Evolutionary conservation across 352 stramenopile genomes (phyloP).

Genomic region (Pythium myriotylum): DNA sequence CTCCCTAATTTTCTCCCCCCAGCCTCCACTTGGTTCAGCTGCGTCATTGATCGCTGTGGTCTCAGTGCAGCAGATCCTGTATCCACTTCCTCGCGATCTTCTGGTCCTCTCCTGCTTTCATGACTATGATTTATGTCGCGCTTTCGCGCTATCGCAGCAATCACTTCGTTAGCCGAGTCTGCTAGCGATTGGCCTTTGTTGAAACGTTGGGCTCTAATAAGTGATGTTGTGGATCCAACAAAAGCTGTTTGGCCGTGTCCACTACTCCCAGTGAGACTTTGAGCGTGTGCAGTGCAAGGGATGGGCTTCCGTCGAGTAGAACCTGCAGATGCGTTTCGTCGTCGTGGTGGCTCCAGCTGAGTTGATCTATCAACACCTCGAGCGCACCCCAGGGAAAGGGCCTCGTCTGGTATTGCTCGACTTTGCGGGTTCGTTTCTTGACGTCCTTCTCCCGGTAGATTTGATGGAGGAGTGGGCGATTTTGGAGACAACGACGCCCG

Average conservation of each 20-base stretch:
- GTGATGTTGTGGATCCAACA: constrained; percentile 64
- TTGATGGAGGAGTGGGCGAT: constrained; percentile 17
- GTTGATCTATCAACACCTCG: too few species aligned
- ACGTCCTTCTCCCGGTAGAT: not conserved
- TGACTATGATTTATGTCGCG: not conserved
- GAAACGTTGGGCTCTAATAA: constrained; percentile 61
- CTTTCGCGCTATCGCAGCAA: constrained; percentile 39
- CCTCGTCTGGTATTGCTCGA: too few species aligned
- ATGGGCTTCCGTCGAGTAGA: not conserved
- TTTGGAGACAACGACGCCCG: not conserved
- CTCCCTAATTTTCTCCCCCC: constrained; percentile 33
- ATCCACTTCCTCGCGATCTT: not conserved
- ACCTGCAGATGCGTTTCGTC: too few species aligned
- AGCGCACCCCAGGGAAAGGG: too few species aligned
- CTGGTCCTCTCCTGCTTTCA: constrained; percentile 9
- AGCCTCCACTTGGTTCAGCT: constrained; percentile 34
- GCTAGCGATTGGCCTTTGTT: constrained; percentile 53
- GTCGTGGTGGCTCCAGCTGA: too few species aligned
- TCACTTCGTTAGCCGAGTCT: constrained; percentile 47
- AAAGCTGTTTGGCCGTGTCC: constrained; percentile 28
- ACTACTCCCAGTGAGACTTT: constrained; percentile 1
- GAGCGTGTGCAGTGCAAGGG: constrained; percentile 3
- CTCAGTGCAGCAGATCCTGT: constrained; percentile 27
- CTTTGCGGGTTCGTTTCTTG: too few species aligned
- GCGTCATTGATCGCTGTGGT: constrained; percentile 38